Percentiles rank a stretch among this genome's conserved stretches.
Conservation (phyloP, 2,329 filamentous ascomycete genomes). For the Coniosporium tulheliwenetii region DNA sequence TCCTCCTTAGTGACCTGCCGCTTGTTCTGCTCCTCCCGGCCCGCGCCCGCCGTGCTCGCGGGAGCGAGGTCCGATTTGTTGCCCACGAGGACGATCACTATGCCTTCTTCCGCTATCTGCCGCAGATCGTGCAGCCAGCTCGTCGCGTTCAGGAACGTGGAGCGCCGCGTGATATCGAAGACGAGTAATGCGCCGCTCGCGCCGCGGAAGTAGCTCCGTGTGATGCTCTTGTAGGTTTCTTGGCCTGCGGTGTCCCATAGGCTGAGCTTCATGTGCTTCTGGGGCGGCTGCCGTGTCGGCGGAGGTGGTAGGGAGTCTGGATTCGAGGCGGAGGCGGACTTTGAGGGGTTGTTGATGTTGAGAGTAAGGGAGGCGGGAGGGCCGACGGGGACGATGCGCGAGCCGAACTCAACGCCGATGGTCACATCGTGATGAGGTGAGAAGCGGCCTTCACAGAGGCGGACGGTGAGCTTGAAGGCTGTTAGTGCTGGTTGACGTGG, state of each 20-base stretch:
- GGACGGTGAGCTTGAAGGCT: slow-evolving; percentile 56
- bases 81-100: slow-evolving; percentile 85
- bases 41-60: slow-evolving; percentile 17
- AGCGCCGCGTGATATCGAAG: slow-evolving; percentile 78
- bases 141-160: slow-evolving; percentile 76
- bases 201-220: slow-evolving; percentile 82
- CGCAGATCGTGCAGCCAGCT: slow-evolving; percentile 89
- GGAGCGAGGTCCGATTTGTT: slow-evolving; percentile 79
- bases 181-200: slow-evolving; percentile 67
- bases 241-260: slow-evolving; percentile 95
- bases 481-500: slow-evolving; percentile 4
- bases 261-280: slow-evolving; percentile 81
- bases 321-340: slow-evolving; percentile 6
- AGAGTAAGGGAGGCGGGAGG: slow-evolving; percentile 54
- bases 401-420: slow-evolving; percentile 92
- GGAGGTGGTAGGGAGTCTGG: slow-evolving; percentile 16
- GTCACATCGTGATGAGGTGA: slow-evolving; percentile 91
- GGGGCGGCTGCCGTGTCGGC: slow-evolving; percentile 21
- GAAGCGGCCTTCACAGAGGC: slow-evolving; percentile 93
- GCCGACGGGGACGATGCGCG: slow-evolving; percentile 78
- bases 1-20: slow-evolving; percentile 70
- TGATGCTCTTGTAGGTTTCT: slow-evolving; percentile 95
- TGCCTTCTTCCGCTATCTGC: slow-evolving; percentile 89
- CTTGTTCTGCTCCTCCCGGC: slow-evolving; percentile 36
- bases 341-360: slow-evolving; percentile 34